Conservation (phyloP, 2,329 filamentous ascomycete genomes). For the Parastagonospora avenae region DNA sequence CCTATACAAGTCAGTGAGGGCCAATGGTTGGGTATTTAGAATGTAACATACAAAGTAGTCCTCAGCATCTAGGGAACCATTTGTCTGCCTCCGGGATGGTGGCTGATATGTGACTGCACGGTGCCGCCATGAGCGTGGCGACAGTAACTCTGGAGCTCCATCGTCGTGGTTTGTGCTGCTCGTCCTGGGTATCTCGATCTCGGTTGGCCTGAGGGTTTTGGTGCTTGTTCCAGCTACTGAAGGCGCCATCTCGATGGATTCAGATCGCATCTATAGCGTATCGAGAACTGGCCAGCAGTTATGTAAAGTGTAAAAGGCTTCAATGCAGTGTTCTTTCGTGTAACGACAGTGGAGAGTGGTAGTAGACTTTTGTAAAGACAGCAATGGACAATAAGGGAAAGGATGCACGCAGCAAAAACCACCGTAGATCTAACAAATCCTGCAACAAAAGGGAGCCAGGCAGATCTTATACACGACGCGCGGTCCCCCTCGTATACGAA, state of each 20-base stretch:
- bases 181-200: slow-evolving; percentile 37
- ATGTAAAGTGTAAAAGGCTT: background rate
- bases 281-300: slow-evolving; percentile 42
- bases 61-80: slow-evolving; percentile 52
- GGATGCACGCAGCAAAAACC: slow-evolving; percentile 1
- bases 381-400: background rate
- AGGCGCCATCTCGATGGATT: slow-evolving; percentile 28
- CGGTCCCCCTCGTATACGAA: slow-evolving; percentile 18
- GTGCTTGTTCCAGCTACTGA: slow-evolving; percentile 28
- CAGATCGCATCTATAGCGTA: slow-evolving; percentile 4
- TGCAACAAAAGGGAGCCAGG: background rate
- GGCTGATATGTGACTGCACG: slow-evolving; percentile 33
- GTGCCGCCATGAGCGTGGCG: slow-evolving; percentile 41
- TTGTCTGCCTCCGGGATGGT: slow-evolving; percentile 35
- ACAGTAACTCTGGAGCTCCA: slow-evolving; percentile 24
- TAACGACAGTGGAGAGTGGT: background rate
- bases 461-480: slow-evolving; percentile 22
- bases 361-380: slow-evolving; percentile 1
- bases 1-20: slow-evolving; percentile 23
- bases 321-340: background rate
- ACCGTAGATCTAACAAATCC: slow-evolving; percentile 1
- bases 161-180: slow-evolving; percentile 13
- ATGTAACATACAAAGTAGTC: slow-evolving; percentile 62
- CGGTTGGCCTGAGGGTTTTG: slow-evolving; percentile 36
- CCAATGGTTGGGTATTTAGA: too few species aligned